Evolutionary conservation across 306 rosid species (phyloP), one percentile per base, ranked within the genome.

Genomic region (Dryas octopetala): DNA sequence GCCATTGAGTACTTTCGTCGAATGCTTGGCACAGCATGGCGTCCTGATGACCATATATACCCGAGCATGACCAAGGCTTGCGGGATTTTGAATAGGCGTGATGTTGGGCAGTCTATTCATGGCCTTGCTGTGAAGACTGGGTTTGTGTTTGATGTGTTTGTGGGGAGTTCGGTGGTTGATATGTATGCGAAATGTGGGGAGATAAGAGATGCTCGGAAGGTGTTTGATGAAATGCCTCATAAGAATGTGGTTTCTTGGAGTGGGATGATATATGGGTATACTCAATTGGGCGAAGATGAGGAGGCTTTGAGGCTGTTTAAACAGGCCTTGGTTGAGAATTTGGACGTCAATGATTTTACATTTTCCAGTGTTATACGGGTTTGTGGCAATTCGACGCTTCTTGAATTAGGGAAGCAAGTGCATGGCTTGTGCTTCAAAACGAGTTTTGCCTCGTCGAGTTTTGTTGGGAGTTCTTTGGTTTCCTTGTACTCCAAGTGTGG

Each of bases 201-300:
- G 68, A 82, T 85, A 0, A 19, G 5, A 11, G 47, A 53, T 60
- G 97, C 97, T 0, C 87, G 92, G 43, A 77, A 77, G 5, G 14
- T 88, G 90, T 90, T 91, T 9, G 89, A 90, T 19, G 88, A 85
- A 86, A 91, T 91, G 96, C 96, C 93, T 12, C 67, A 86, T 0
- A 83, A 62, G 72, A 94, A 91, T 68, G 93, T 91, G 60, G 97
- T 94, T 52, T 88, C 96, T 59, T 94, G 97, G 96, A 86, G 89
- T 58, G 96, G 91, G 72, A 83, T 91, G 89, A 94, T 94, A 70
- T 94, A 83, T 61, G 98, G 95, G 64, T 90, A 87, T 55, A 76
- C 86, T 62, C 90, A 85, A 19, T 15, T 86, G 78, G 91, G 96
- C 47, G 88, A 81, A 58, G 88, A 88, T 16, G 89, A 85, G 81